These are phyloP conservation scores for Phytophthora sojae DNA, from an alignment of 352 stramenopile species.

Conservation along the genomic window DNA sequence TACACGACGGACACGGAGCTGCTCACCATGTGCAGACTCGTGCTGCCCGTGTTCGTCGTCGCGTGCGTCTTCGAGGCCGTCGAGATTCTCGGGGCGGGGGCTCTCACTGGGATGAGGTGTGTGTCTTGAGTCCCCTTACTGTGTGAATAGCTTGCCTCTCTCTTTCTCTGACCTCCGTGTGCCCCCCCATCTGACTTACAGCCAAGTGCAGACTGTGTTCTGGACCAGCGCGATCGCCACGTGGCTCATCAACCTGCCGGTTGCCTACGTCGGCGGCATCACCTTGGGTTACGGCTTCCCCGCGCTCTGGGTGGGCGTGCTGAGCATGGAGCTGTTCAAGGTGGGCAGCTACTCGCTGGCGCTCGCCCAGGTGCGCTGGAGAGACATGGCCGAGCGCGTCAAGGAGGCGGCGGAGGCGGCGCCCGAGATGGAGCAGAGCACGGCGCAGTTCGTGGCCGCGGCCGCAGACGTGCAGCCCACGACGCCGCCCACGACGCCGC, in stretches of 20 bases:
- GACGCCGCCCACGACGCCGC: slow-evolving; percentile 51
- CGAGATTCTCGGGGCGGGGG: slow-evolving; percentile 63
- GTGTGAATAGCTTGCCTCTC: neutral
- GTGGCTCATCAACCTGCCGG: slow-evolving; percentile 72
- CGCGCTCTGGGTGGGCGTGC: slow-evolving; percentile 67
- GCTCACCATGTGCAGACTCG: slow-evolving; percentile 50
- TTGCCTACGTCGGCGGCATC: slow-evolving; percentile 59
- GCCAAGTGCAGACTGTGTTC: slow-evolving; percentile 71
- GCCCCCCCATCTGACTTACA: too few species aligned
- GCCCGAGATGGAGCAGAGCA: slow-evolving; percentile 53
- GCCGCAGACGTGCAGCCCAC: slow-evolving; percentile 67
- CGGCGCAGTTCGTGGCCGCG: slow-evolving; percentile 69
- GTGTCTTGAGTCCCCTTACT: neutral
- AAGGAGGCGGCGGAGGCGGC: slow-evolving; percentile 55
- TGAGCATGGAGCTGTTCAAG: slow-evolving; percentile 79
- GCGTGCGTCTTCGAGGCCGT: slow-evolving; percentile 71
- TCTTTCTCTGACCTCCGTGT: neutral
- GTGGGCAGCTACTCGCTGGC: slow-evolving; percentile 53
- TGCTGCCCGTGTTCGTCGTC: slow-evolving; percentile 68
- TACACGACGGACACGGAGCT: slow-evolving; percentile 69
- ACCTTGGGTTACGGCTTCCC: slow-evolving; percentile 64
- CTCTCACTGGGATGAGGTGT: slow-evolving; percentile 78
- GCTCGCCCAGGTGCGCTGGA: slow-evolving; percentile 58
- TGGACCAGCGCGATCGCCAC: slow-evolving; percentile 68
- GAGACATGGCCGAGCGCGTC: slow-evolving; percentile 52